Conservation (phyloP, 768 basidiomycete genomes). For the Brasilioporus rufonigricans region DNA sequence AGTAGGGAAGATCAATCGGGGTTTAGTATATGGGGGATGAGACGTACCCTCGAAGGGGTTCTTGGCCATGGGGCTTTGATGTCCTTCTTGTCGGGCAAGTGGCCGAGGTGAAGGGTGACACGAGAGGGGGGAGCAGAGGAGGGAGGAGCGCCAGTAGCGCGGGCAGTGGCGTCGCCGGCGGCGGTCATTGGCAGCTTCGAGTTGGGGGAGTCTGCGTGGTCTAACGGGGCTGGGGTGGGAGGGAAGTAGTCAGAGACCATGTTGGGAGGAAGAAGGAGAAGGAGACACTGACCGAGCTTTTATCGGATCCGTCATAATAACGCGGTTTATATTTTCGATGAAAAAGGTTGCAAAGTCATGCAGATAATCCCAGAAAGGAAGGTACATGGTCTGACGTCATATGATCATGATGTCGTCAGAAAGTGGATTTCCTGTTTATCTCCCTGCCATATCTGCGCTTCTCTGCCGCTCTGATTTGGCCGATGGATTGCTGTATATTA, state of each 20-base stretch:
- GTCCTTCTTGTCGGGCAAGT: slow-evolving; percentile 70
- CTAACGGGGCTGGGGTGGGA: slow-evolving; percentile 29
- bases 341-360: slow-evolving; percentile 9
- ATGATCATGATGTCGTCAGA: background rate
- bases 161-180: background rate
- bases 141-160: slow-evolving; percentile 16
- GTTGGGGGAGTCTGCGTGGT: slow-evolving; percentile 8
- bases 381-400: slow-evolving; percentile 29
- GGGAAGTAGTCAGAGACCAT: slow-evolving; percentile 25
- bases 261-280: background rate
- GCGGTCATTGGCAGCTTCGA: slow-evolving; percentile 10
- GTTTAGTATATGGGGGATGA: slow-evolving; percentile 1
- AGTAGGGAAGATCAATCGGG: background rate
- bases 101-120: slow-evolving; percentile 71
- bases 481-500: background rate
- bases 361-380: slow-evolving; percentile 28
- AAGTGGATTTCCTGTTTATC: too few species aligned
- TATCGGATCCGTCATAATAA: slow-evolving; percentile 6
- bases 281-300: background rate
- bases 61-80: slow-evolving; percentile 73
- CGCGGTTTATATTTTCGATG: slow-evolving; percentile 24
- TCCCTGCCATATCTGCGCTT: too few species aligned
- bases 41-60: slow-evolving; percentile 63
- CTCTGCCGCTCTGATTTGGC: too few species aligned
- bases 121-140: slow-evolving; percentile 45